phyloP scores from a whole-genome alignment of 441 rosid genomes.

The Arabidopsis lyrata region DNA sequence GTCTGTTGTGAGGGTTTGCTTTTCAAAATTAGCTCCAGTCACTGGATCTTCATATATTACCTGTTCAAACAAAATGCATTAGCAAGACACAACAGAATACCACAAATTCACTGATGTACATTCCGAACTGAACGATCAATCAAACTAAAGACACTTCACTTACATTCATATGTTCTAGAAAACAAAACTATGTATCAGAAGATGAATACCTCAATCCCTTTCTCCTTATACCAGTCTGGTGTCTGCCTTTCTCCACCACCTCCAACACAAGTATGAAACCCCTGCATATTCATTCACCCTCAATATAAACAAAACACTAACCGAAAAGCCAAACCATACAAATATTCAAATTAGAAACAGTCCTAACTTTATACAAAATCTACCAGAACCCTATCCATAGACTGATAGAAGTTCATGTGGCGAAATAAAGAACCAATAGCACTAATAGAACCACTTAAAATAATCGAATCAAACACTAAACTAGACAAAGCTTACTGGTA shows the following conservation, averaged over 20 bases:
- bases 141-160: conserved; percentile 4
- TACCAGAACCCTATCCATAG: not conserved
- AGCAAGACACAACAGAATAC: not conserved
- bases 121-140: not conserved
- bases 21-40: conserved; percentile 65
- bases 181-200: conserved; percentile 8
- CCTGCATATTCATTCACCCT: conserved; percentile 49
- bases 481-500: conserved; percentile 67
- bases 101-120: conserved; percentile 10
- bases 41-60: conserved; percentile 89
- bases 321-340: conserved; percentile 9
- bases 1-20: conserved; percentile 74
- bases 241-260: conserved; percentile 95
- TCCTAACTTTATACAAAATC: not conserved
- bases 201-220: conserved; percentile 84
- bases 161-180: not conserved
- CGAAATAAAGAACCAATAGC: not conserved
- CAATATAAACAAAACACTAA: conserved; percentile 17
- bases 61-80: conserved; percentile 46
- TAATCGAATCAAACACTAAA: not conserved
- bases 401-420: not conserved
- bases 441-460: not conserved
- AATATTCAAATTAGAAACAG: not conserved
- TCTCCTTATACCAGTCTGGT: conserved; percentile 92
- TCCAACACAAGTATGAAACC: conserved; percentile 97